Evolutionary conservation across 2,329 filamentous ascomycete genomes (phyloP), one percentile per base, ranked within the genome.

Genomic region (Periconia digitata): DNA sequence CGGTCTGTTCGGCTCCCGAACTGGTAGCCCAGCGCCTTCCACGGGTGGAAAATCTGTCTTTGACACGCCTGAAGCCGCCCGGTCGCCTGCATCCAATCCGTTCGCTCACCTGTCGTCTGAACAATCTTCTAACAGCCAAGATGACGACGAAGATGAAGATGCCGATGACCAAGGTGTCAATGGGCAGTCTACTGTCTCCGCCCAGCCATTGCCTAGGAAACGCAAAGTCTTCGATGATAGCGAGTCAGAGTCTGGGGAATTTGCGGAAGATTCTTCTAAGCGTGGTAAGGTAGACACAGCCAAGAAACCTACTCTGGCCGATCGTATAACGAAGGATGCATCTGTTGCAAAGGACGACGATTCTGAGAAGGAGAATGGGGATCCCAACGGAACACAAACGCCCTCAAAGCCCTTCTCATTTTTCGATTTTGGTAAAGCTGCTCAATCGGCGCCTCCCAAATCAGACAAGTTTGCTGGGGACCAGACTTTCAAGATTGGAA

Each of bases 401-500:
- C 66, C 66, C 8, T 43, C 57, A 12, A 66, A 60, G 42, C 53
- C 54, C 0, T 64, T 62, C 40, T 35, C 43, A 5, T 62, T 55
- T 43, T 69, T 70, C 46, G 60, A 69, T 46, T 69, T 69, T 41
- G 47, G 40, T 24, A 44, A 36, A 10, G 60, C 58, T 36, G 66
- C 65, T 10, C 58, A 65, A 29, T 56, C 62, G 7, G 63, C 59
- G 15, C 56, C 65, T 2, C 51, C 64, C 15, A 69, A 67, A 44
- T 50, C 60, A 15, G 54, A 56, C 21, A 53, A 54, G 1, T 69
- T 67, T 48, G 62, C 55, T 17, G 67, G 66, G 13, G 67, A 72
- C 44, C 64, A 71, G 51, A 72, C 69, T 1, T 72, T 62, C 58
- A 72, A 72, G 50, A 43, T 43, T n/a, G 64, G 63, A 23, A 64